phyloP scores from a whole-genome alignment of 2,329 filamentous ascomycete species.

The Pestalotiopsis sp. region DNA sequence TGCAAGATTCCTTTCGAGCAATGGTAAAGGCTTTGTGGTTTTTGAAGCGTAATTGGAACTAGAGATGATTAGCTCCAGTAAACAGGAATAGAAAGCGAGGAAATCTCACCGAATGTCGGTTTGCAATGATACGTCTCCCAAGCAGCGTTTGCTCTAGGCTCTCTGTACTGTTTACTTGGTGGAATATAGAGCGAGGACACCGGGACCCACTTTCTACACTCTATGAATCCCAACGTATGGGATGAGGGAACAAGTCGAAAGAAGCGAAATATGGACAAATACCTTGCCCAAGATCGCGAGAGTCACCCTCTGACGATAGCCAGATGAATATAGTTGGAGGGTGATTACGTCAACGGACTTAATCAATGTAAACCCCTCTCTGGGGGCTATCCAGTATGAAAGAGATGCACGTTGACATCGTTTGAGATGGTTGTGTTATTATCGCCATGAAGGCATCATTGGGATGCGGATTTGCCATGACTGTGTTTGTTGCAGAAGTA shows the following conservation, averaged over 20 bases:
- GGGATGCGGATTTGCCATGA: slow-evolving; percentile 6
- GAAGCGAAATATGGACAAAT: slow-evolving; percentile 16
- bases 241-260: neutral
- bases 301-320: slow-evolving; percentile 20
- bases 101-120: neutral
- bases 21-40: neutral
- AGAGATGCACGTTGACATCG: slow-evolving; percentile 23
- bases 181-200: neutral
- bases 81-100: neutral
- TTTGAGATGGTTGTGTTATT: slow-evolving; percentile 16
- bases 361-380: slow-evolving; percentile 50
- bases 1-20: neutral
- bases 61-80: neutral
- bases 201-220: neutral
- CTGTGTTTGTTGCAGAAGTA: slow-evolving; percentile 7
- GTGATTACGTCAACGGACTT: slow-evolving; percentile 27
- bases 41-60: neutral
- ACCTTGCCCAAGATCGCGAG: slow-evolving; percentile 16
- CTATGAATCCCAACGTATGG: neutral
- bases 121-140: neutral
- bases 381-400: slow-evolving; percentile 48
- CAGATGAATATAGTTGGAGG: slow-evolving; percentile 23
- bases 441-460: slow-evolving; percentile 20
- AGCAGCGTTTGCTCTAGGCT: neutral
- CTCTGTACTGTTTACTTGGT: neutral